Conservation (phyloP, 352 stramenopile species). For the Pythium grandisporangium region DNA sequence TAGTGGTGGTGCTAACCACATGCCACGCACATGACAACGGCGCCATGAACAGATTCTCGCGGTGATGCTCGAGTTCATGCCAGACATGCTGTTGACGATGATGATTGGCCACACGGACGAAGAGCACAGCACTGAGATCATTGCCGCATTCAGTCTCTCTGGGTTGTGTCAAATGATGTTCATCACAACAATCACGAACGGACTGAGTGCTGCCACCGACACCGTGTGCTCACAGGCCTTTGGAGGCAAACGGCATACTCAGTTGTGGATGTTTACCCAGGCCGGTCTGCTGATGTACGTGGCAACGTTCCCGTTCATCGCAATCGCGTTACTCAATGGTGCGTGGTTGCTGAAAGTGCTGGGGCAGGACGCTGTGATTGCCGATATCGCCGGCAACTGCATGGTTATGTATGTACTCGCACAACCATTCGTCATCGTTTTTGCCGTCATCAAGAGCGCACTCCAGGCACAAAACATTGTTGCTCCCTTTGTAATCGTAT, state of each 20-base stretch:
- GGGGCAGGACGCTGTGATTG: conserved; percentile 29
- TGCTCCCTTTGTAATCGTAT: conserved; percentile 23
- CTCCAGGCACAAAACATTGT: conserved; percentile 47
- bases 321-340: conserved; percentile 17
- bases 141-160: conserved; percentile 34
- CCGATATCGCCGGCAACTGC: conserved; percentile 19
- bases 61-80: conserved; percentile 22
- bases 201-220: conserved; percentile 31
- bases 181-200: conserved; percentile 24
- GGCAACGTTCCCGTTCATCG: conserved; percentile 17
- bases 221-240: conserved; percentile 42
- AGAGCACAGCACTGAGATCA: conserved; percentile 26
- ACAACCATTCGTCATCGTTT: conserved; percentile 31
- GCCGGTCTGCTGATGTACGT: conserved; percentile 28
- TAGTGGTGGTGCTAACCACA: no score
- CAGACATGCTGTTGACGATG: conserved; percentile 25
- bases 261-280: conserved; percentile 42
- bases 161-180: conserved; percentile 33
- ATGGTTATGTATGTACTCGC: conserved; percentile 20
- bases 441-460: conserved; percentile 28
- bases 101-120: conserved; percentile 37
- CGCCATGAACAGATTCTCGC: background rate
- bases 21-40: no score
- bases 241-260: conserved; percentile 22
- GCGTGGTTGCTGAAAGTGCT: conserved; percentile 23